A percentile compares a stretch with the other conserved stretches of the same genome.
These are phyloP conservation scores for Lodderomyces jiufengensis DNA, from an alignment of 1,139 yeast species.

Conservation along the genomic window DNA sequence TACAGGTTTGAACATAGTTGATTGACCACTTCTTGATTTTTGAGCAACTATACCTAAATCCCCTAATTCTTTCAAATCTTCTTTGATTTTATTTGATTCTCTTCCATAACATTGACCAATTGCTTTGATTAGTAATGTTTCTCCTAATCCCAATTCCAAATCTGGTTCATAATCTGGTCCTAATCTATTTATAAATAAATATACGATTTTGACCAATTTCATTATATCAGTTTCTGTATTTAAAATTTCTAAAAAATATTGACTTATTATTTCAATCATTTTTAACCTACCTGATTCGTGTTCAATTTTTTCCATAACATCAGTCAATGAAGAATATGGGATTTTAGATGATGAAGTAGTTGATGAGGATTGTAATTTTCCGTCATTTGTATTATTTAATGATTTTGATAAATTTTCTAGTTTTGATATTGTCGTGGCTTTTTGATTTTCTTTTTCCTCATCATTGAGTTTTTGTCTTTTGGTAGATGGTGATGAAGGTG, in stretches of 20 bases:
- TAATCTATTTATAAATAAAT: slow-evolving; percentile 78
- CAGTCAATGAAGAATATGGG: slow-evolving; percentile 62
- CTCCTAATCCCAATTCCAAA: slow-evolving; percentile 89
- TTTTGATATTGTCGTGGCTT: slow-evolving; percentile 3
- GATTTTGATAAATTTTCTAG: background rate
- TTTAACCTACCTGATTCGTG: slow-evolving; percentile 76
- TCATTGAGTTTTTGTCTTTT: slow-evolving; percentile 5
- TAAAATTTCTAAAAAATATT: slow-evolving; percentile 63
- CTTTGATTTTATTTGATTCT: slow-evolving; percentile 62
- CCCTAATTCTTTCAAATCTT: slow-evolving; percentile 75
- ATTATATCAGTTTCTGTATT: slow-evolving; percentile 45
- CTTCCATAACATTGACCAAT: slow-evolving; percentile 90
- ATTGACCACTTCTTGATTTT: slow-evolving; percentile 77
- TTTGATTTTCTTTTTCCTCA: background rate
- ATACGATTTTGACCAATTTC: slow-evolving; percentile 67
- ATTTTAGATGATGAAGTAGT: slow-evolving; percentile 24
- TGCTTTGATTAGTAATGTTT: slow-evolving; percentile 80
- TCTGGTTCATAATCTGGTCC: slow-evolving; percentile 96
- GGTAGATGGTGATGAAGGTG: slow-evolving; percentile 1
- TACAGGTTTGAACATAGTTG: slow-evolving; percentile 90
- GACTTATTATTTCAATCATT: slow-evolving; percentile 70
- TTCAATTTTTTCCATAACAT: slow-evolving; percentile 73
- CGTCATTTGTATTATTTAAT: slow-evolving; percentile 6
- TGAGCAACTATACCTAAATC: slow-evolving; percentile 91
- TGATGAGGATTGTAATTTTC: background rate